These are phyloP conservation scores for Fusarium fracticaudum DNA, from an alignment of 2,329 filamentous ascomycete genomes.

Conservation along the genomic window DNA sequence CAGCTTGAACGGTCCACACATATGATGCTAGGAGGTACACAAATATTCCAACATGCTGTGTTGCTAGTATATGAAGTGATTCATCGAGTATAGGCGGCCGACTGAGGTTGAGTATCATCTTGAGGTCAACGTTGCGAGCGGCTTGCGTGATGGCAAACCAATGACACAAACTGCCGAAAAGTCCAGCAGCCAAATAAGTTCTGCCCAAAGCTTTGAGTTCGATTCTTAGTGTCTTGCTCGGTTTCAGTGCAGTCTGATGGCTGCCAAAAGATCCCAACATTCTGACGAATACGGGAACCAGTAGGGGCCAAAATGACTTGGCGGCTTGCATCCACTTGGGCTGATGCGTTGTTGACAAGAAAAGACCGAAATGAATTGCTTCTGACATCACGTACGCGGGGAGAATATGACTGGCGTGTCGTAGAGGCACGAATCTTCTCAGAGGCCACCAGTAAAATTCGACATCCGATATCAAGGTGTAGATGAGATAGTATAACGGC, in stretches of 20 bases:
- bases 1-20: background rate
- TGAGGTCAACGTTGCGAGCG: rapidly evolving
- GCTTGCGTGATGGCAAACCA: background rate
- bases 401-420: background rate
- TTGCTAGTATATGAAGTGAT: background rate
- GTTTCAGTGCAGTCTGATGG: no score
- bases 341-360: background rate
- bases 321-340: no score
- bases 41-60: rapidly evolving
- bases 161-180: background rate
- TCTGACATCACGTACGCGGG: background rate
- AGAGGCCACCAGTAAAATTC: background rate
- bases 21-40: background rate
- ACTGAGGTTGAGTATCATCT: no score
- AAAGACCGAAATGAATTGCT: background rate
- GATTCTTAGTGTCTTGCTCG: rapidly evolving
- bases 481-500: background rate
- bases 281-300: background rate
- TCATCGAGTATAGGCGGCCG: rapidly evolving
- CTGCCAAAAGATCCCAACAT: background rate
- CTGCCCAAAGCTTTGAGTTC: background rate
- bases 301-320: background rate
- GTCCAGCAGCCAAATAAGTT: background rate
- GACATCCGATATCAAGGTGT: background rate
- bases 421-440: background rate